Percentiles rank a stretch among this genome's conserved stretches.
phyloP scores from a whole-genome alignment of 129 eudicot species.

The Solidago caesia region DNA sequence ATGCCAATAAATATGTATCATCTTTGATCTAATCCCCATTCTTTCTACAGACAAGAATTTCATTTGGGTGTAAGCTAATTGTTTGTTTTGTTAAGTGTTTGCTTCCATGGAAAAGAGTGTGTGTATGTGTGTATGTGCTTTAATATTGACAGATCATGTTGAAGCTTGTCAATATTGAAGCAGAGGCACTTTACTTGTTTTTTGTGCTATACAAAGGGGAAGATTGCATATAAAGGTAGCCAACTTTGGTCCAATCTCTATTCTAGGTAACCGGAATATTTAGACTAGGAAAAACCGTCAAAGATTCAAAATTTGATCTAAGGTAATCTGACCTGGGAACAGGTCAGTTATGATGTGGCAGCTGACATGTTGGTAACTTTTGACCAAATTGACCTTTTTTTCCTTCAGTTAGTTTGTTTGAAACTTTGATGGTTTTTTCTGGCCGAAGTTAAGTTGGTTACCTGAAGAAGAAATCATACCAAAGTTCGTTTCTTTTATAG shows the following conservation, averaged over 20 bases:
- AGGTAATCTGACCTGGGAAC: slow-evolving; percentile 7
- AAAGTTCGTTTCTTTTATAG: neutral
- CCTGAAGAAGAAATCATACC: neutral
- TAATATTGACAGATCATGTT: slow-evolving; percentile 1
- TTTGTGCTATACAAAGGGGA: neutral
- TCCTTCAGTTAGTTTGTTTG: neutral
- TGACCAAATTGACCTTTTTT: neutral
- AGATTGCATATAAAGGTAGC: neutral
- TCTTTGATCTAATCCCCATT: neutral
- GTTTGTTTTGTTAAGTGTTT: neutral
- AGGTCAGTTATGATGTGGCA: neutral
- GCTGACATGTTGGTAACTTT: neutral
- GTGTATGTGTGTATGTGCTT: slow-evolving; percentile 14
- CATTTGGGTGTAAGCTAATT: neutral
- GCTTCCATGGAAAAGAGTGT: neutral
- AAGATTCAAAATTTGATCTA: neutral
- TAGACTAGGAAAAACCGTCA: neutral
- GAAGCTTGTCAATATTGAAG: neutral
- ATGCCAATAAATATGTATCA: slow-evolving; percentile 1
- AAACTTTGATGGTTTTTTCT: neutral
- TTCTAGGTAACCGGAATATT: neutral
- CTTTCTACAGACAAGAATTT: slow-evolving; percentile 7
- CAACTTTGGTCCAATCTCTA: neutral
- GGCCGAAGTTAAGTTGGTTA: slow-evolving; percentile 4
- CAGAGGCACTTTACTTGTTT: neutral